Evolutionary conservation across 352 stramenopile species (phyloP).

Genomic region (Phytophthora cactorum): DNA sequence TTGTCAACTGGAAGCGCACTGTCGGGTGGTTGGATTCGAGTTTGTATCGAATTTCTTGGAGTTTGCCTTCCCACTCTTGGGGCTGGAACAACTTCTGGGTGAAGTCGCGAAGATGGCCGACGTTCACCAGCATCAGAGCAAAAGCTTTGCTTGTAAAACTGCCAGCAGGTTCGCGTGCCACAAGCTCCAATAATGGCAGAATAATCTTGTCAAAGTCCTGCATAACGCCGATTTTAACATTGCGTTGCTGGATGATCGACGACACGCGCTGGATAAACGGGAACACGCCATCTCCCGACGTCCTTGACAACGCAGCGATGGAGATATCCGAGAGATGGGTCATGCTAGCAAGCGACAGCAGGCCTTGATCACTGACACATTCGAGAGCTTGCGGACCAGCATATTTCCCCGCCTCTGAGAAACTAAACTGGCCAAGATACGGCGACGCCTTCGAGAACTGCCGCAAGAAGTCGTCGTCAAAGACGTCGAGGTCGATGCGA

Average conservation of each 20-base stretch:
- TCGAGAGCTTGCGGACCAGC: slow-evolving; percentile 38
- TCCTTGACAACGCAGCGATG: slow-evolving; percentile 35
- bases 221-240: slow-evolving; percentile 52
- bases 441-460: slow-evolving; percentile 28
- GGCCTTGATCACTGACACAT: slow-evolving; percentile 33
- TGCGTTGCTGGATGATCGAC: slow-evolving; percentile 43
- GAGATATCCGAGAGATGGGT: slow-evolving; percentile 47
- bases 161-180: slow-evolving; percentile 31
- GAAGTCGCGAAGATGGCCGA: slow-evolving; percentile 38
- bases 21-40: slow-evolving; percentile 39
- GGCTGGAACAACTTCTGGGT: slow-evolving; percentile 21
- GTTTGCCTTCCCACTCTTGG: slow-evolving; percentile 36
- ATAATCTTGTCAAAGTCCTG: slow-evolving; percentile 40
- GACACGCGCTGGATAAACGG: slow-evolving; percentile 35
- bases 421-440: slow-evolving; percentile 45
- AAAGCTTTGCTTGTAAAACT: slow-evolving; percentile 35
- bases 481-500: slow-evolving; percentile 50
- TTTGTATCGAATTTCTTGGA: slow-evolving; percentile 23
- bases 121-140: slow-evolving; percentile 48
- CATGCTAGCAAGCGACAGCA: slow-evolving; percentile 41
- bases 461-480: slow-evolving; percentile 44
- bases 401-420: slow-evolving; percentile 42
- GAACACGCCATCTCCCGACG: slow-evolving; percentile 27
- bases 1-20: slow-evolving; percentile 47
- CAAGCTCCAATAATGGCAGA: slow-evolving; percentile 33